A percentile compares a stretch with the other conserved stretches of the same genome.
Conservation (phyloP, 2,329 filamentous ascomycete species). For the Aureobasidium musti region DNA sequence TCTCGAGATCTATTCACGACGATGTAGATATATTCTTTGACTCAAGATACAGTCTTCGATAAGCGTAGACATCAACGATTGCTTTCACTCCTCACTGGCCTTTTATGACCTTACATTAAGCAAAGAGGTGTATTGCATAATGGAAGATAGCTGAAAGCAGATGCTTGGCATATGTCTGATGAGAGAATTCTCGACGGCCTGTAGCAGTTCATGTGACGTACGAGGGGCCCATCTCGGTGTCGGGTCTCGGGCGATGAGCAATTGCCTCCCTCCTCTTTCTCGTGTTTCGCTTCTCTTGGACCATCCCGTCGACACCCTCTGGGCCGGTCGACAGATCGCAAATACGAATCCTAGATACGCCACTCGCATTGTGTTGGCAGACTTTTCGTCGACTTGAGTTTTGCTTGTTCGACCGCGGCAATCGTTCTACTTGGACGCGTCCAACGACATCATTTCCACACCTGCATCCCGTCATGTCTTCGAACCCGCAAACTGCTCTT, state of each 20-base stretch:
- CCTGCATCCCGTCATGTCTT: slow-evolving; percentile 43
- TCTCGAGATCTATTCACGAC: neutral
- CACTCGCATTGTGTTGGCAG: slow-evolving; percentile 1
- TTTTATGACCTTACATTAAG: neutral
- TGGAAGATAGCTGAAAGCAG: neutral
- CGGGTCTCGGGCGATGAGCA: slow-evolving; percentile 18
- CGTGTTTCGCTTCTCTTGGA: slow-evolving; percentile 25
- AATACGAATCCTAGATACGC: neutral
- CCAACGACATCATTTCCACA: slow-evolving; percentile 28
- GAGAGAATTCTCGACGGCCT: neutral
- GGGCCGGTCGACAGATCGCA: slow-evolving; percentile 29
- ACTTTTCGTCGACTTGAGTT: slow-evolving; percentile 5
- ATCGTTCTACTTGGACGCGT: slow-evolving; percentile 6
- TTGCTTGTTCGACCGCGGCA: slow-evolving; percentile 23
- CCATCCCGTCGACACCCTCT: slow-evolving; percentile 31
- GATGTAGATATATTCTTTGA: neutral
- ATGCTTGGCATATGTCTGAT: neutral
- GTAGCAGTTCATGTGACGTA: neutral
- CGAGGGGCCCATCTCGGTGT: slow-evolving; percentile 20
- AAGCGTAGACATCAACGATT: too few relatives aligned
- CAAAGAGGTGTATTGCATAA: neutral
- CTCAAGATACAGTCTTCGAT: neutral
- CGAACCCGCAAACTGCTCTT: slow-evolving; percentile 45
- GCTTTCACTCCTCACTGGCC: neutral
- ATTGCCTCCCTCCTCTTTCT: slow-evolving; percentile 25